phyloP scores from a whole-genome alignment of 1,139 yeast genomes.

The Pichia sp. region DNA sequence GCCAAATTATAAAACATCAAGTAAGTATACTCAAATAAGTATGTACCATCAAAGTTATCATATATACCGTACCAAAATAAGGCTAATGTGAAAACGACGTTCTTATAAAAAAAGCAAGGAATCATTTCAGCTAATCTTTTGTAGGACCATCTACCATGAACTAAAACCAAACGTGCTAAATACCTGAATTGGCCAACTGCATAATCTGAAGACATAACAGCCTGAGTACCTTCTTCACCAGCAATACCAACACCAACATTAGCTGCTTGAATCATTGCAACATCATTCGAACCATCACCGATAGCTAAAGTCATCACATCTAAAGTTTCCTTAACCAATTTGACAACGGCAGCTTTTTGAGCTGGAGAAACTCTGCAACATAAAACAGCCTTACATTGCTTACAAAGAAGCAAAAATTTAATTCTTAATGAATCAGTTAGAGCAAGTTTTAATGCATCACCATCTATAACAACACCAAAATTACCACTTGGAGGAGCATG shows the following conservation, averaged over 20 bases:
- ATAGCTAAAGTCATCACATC: constrained; percentile 88
- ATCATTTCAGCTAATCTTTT: constrained; percentile 89
- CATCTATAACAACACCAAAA: constrained; percentile 85
- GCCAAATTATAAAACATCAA: constrained; percentile 92
- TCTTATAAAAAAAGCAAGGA: constrained; percentile 89
- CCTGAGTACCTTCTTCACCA: constrained; percentile 98
- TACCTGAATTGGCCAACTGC: constrained; percentile 94
- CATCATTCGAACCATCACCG: constrained; percentile 98
- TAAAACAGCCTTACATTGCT: constrained; percentile 86
- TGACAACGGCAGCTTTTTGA: constrained; percentile 95
- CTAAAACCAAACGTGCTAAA: constrained; percentile 67
- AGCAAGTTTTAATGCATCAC: constrained; percentile 80
- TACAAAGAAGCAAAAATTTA: constrained; percentile 79
- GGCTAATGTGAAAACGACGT: constrained; percentile 80
- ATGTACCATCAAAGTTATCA: constrained; percentile 84
- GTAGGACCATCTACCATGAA: constrained; percentile 97
- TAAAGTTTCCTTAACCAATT: constrained; percentile 72
- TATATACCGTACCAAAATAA: constrained; percentile 91
- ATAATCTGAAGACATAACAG: constrained; percentile 96
- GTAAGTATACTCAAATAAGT: constrained; percentile 86
- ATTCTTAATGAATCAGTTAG: constrained; percentile 47
- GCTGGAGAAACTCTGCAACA: constrained; percentile 98
- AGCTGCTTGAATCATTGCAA: constrained; percentile 97
- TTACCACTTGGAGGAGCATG: constrained; percentile 76
- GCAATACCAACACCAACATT: constrained; percentile 98